These are phyloP conservation scores for Solanum ahanhuiri DNA, from an alignment of 257 asterid species.

Conservation along the genomic window DNA sequence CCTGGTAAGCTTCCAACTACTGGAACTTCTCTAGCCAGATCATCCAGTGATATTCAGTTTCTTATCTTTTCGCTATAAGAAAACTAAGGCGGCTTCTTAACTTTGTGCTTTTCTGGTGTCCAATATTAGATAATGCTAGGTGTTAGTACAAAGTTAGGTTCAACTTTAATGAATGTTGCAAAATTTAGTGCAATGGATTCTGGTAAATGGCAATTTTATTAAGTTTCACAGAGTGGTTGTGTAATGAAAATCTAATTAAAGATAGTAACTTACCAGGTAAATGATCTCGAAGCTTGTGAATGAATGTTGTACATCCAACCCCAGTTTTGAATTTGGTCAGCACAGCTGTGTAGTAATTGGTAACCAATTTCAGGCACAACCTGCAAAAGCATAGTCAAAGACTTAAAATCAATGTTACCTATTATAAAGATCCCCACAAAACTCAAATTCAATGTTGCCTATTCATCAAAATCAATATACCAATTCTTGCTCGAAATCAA, in stretches of 20 bases:
- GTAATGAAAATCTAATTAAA: not conserved
- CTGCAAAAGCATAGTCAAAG: constrained; percentile 20
- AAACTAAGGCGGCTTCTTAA: not conserved
- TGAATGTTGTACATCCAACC: constrained; percentile 80
- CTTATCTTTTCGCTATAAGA: not conserved
- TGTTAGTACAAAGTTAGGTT: not conserved
- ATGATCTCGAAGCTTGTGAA: constrained; percentile 53
- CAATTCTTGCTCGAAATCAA: constrained; percentile 65
- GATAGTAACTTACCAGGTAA: constrained; percentile 42
- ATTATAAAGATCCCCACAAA: no score
- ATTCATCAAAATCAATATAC: constrained; percentile 19
- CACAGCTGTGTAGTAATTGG: constrained; percentile 75
- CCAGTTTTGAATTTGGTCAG: constrained; percentile 65
- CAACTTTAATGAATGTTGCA: not conserved
- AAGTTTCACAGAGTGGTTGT: not conserved
- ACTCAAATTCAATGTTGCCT: not conserved
- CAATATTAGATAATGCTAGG: not conserved
- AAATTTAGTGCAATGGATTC: not conserved
- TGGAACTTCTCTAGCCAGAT: not conserved
- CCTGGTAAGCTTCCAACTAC: not conserved
- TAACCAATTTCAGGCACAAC: constrained; percentile 82
- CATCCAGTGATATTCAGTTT: not conserved
- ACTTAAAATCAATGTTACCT: not conserved
- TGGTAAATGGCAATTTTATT: not conserved
- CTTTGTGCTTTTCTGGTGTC: not conserved